Evolutionary conservation across 2,329 filamentous ascomycete species (phyloP).

Genomic region (Celoporthe dispersa): DNA sequence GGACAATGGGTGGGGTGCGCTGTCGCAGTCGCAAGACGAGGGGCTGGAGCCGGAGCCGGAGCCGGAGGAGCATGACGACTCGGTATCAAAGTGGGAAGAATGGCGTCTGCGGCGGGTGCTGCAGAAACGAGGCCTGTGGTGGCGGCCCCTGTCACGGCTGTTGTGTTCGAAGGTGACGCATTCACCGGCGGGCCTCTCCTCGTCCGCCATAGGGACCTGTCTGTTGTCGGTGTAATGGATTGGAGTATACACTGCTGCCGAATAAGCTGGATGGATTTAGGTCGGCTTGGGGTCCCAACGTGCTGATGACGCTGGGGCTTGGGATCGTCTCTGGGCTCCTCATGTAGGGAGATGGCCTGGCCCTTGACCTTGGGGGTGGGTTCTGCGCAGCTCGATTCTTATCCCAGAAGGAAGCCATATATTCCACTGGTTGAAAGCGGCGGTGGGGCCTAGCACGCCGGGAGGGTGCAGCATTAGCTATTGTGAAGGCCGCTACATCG

Average conservation of each 20-base stretch:
- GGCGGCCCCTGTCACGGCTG: neutral
- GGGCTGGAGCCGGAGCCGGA: conserved; percentile 14
- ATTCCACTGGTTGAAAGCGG: neutral
- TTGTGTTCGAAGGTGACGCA: neutral
- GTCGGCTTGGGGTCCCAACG: neutral
- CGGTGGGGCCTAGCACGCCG: neutral
- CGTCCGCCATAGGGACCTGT: neutral
- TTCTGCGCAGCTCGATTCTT: neutral
- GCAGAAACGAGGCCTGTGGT: neutral
- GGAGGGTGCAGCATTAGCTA: neutral
- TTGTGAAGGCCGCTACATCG: neutral
- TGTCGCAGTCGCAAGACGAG: neutral
- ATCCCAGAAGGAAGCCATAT: neutral
- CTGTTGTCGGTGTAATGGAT: neutral
- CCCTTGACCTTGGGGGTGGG: neutral
- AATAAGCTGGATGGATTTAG: neutral
- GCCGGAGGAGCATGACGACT: neutral
- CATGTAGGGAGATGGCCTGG: neutral
- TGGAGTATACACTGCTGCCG: neutral
- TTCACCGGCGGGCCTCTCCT: neutral
- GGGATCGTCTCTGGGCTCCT: neutral
- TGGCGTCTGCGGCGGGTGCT: neutral
- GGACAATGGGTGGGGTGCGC: neutral
- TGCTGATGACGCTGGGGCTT: neutral
- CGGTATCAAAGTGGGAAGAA: neutral